These are phyloP conservation scores for Trifolium fragiferum DNA, from an alignment of 306 rosid species.

Conservation along the genomic window DNA sequence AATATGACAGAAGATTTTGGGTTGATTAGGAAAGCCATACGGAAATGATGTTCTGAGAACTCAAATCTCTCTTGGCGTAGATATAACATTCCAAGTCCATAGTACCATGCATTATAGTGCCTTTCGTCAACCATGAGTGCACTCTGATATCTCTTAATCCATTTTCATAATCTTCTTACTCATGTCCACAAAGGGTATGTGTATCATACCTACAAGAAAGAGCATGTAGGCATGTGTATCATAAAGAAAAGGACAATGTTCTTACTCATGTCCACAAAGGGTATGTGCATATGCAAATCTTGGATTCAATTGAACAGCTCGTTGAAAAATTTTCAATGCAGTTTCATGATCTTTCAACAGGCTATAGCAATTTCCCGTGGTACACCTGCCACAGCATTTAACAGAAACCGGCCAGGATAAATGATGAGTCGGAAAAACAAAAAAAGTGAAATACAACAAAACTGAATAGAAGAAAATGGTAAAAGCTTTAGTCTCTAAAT, in stretches of 20 bases:
- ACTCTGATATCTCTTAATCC: conserved; percentile 87
- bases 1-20: conserved; percentile 87
- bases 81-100: conserved; percentile 97
- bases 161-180: conserved; percentile 96
- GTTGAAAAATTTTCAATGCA: conserved; percentile 84
- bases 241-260: conserved; percentile 24
- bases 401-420: conserved; percentile 35
- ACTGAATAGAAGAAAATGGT: background rate
- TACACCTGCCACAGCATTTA: conserved; percentile 52
- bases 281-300: conserved; percentile 98
- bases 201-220: no score
- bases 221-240: conserved; percentile 20
- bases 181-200: no score
- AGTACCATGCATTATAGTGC: conserved; percentile 95
- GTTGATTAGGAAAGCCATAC: conserved; percentile 82
- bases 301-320: conserved; percentile 90
- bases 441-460: conserved; percentile 10
- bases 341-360: conserved; percentile 57
- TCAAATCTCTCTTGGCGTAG: conserved; percentile 93
- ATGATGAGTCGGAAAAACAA: background rate
- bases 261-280: conserved; percentile 98
- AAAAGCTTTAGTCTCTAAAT: background rate
- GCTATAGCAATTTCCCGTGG: conserved; percentile 66
- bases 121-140: conserved; percentile 88
- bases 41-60: conserved; percentile 91